These are phyloP conservation scores for Cystobasidiaceae sp. DNA, from an alignment of 1,284 basidiomycete genomes.

Conservation along the genomic window DNA sequence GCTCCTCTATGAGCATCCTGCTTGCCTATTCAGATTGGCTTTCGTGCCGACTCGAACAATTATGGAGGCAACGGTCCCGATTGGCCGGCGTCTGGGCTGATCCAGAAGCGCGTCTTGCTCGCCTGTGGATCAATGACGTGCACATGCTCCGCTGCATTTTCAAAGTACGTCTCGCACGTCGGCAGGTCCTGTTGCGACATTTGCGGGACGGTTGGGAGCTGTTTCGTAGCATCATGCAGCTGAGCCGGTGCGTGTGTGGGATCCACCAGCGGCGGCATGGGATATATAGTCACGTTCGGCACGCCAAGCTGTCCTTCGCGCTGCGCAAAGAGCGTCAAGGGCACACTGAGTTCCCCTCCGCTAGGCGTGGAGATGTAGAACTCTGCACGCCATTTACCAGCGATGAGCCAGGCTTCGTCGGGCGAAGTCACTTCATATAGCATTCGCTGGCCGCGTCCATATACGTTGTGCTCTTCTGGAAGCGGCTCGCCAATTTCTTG, in stretches of 20 bases:
- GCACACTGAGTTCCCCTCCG: neutral
- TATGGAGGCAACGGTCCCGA: neutral
- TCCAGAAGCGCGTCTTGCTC: neutral
- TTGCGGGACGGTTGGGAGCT: too few relatives aligned
- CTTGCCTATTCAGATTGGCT: too few relatives aligned
- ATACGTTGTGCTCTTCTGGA: neutral
- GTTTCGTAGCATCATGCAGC: too few relatives aligned
- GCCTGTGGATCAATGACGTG: neutral
- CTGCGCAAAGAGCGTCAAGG: neutral
- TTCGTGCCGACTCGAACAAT: neutral
- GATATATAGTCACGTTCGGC: neutral
- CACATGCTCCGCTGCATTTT: neutral
- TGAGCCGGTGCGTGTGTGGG: too few relatives aligned
- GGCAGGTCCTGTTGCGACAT: too few relatives aligned
- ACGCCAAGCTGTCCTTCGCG: constrained; percentile 5
- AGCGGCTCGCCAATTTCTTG: too few relatives aligned
- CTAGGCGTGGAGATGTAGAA: constrained; percentile 59
- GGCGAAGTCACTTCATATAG: constrained; percentile 67
- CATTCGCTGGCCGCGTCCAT: constrained; percentile 48
- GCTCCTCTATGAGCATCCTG: too few relatives aligned
- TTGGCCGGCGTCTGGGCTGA: neutral
- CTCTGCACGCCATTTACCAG: constrained; percentile 70
- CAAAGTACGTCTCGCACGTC: neutral
- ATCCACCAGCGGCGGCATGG: neutral
- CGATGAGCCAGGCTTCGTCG: constrained; percentile 72